Conservation (phyloP, 805 yeast species). For the Candida sanyiensis region DNA sequence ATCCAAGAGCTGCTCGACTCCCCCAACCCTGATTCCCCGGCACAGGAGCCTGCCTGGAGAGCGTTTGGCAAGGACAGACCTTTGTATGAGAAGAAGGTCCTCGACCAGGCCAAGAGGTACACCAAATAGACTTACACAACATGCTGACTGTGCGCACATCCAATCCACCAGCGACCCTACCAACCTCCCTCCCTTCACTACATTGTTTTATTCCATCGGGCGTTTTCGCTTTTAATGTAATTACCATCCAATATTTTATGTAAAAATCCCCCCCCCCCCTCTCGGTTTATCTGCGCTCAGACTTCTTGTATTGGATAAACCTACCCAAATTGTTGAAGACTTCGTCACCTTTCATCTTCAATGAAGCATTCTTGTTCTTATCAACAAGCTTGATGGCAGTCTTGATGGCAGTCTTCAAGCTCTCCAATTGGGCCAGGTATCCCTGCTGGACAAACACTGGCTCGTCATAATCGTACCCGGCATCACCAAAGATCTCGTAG, state of each 20-base stretch:
- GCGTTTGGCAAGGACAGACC: constrained; percentile 66
- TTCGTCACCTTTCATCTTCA: constrained; percentile 63
- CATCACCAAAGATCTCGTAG: constrained; percentile 79
- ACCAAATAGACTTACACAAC: constrained; percentile 32
- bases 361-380: constrained; percentile 48
- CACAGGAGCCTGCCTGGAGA: constrained; percentile 95
- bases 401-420: constrained; percentile 43
- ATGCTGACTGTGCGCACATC: too few relatives aligned
- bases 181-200: too few relatives aligned
- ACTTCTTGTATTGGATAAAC: constrained; percentile 69
- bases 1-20: constrained; percentile 84
- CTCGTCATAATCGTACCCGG: constrained; percentile 56
- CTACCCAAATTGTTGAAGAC: constrained; percentile 60
- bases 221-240: too few relatives aligned
- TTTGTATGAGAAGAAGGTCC: constrained; percentile 69
- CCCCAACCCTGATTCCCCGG: constrained; percentile 95
- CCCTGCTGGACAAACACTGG: constrained; percentile 56
- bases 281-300: constrained; percentile 29
- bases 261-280: neutral
- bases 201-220: too few relatives aligned
- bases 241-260: too few relatives aligned
- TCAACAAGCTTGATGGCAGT: constrained; percentile 57
- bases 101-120: constrained; percentile 74
- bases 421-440: constrained; percentile 38
- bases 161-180: too few relatives aligned